phyloP scores from a whole-genome alignment of 768 basidiomycete genomes.

The Pisolithus microcarpus region DNA sequence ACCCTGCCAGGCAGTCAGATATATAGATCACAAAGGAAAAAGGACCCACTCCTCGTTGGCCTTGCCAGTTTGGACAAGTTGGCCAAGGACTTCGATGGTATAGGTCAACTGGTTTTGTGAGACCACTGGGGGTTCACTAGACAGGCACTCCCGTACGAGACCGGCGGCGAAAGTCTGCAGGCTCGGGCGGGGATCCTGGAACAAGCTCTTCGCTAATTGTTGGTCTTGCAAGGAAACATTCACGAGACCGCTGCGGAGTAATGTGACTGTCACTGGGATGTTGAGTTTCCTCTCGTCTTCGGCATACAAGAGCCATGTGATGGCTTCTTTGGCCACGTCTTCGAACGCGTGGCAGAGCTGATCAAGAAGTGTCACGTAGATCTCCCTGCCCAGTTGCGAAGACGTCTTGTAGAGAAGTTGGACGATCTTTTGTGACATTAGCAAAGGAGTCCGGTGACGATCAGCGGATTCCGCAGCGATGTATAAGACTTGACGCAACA shows the following conservation, averaged over 20 bases:
- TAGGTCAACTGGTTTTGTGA: conserved; percentile 73
- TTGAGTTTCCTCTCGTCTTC: conserved; percentile 99
- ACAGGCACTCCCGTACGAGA: conserved; percentile 80
- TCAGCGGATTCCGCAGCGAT: conserved; percentile 76
- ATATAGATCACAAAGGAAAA: not conserved
- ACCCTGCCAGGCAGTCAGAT: conserved; percentile 38
- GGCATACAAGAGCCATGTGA: conserved; percentile 92
- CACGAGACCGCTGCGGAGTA: conserved; percentile 80
- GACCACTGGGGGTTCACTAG: conserved; percentile 73
- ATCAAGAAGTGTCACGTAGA: conserved; percentile 85
- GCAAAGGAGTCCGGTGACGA: conserved; percentile 77
- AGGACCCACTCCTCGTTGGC: conserved; percentile 75
- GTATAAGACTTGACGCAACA: conserved; percentile 76
- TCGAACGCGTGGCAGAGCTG: conserved; percentile 84
- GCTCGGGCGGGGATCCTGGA: conserved; percentile 68
- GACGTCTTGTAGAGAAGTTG: conserved; percentile 89
- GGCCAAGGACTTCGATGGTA: conserved; percentile 74
- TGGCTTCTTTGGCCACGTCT: conserved; percentile 93
- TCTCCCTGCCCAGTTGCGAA: conserved; percentile 81
- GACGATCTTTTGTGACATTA: conserved; percentile 95
- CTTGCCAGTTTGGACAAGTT: conserved; percentile 66
- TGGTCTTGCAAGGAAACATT: conserved; percentile 74
- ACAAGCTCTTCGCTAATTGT: conserved; percentile 80
- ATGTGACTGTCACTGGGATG: conserved; percentile 84
- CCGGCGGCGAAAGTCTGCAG: conserved; percentile 77